Conservation (phyloP, 495 filamentous ascomycete species). For the Penicillium steckii region DNA sequence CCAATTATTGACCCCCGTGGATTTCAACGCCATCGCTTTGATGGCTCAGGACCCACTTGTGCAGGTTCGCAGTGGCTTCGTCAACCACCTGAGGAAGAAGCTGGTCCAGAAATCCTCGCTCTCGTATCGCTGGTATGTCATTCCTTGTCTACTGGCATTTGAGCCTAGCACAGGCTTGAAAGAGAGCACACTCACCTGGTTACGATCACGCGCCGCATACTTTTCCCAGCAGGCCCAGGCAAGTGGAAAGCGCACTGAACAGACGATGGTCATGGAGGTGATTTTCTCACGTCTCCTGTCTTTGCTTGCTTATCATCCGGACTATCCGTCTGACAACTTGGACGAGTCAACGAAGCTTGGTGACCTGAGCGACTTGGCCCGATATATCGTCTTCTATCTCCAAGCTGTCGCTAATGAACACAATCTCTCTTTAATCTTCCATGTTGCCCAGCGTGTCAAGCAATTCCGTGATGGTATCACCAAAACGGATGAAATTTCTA, state of each 20-base stretch:
- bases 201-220: constrained; percentile 67
- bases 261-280: constrained; percentile 70
- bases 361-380: constrained; percentile 75
- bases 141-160: constrained; percentile 86
- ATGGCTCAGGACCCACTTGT: constrained; percentile 75
- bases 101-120: constrained; percentile 52
- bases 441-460: constrained; percentile 91
- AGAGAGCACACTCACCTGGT: constrained; percentile 78
- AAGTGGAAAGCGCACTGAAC: constrained; percentile 41
- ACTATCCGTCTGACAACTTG: constrained; percentile 59
- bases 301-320: constrained; percentile 90
- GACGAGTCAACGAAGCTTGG: constrained; percentile 55
- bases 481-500: constrained; percentile 50
- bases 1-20: constrained; percentile 62
- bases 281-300: constrained; percentile 84
- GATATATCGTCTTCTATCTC: constrained; percentile 89
- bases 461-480: constrained; percentile 78
- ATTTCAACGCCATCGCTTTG: constrained; percentile 78
- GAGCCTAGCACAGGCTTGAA: constrained; percentile 72
- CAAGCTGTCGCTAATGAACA: constrained; percentile 76
- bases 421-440: constrained; percentile 86
- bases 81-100: constrained; percentile 81
- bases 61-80: constrained; percentile 73
- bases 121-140: constrained; percentile 72
- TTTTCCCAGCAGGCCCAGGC: constrained; percentile 41